Percentiles rank a stretch among this genome's conserved stretches.
These are phyloP conservation scores for Colletotrichum orbiculare DNA, from an alignment of 2,329 filamentous ascomycete genomes.

Conservation along the genomic window DNA sequence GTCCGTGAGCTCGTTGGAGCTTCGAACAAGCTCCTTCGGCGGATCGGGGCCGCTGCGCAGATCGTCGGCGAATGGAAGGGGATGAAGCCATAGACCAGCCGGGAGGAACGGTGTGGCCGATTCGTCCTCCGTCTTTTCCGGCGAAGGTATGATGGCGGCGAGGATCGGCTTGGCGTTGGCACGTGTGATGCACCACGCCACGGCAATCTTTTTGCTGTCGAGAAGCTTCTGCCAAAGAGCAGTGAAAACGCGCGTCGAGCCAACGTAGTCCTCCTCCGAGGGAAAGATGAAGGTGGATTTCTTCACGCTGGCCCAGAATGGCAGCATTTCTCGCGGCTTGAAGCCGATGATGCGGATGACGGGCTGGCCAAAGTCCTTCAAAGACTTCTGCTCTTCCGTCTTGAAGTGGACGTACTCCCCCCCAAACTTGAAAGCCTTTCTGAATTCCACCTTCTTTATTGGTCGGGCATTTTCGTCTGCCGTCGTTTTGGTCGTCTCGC, in stretches of 20 bases:
- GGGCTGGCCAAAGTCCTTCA: conserved; percentile 85
- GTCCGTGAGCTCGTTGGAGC: conserved; percentile 79
- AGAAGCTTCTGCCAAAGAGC: conserved; percentile 90
- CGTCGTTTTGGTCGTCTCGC: conserved; percentile 78
- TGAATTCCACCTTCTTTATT: conserved; percentile 83
- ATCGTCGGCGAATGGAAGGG: conserved; percentile 90
- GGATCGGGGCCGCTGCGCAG: conserved; percentile 80
- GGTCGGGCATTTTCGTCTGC: conserved; percentile 81
- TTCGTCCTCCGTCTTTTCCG: conserved; percentile 71
- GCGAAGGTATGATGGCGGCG: conserved; percentile 83
- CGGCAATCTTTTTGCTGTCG: conserved; percentile 80
- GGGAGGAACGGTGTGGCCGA: conserved; percentile 78
- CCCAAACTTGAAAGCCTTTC: conserved; percentile 96
- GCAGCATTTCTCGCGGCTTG: conserved; percentile 80
- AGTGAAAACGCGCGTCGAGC: conserved; percentile 92
- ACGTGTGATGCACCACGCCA: conserved; percentile 91
- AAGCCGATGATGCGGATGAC: conserved; percentile 93
- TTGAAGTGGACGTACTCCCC: conserved; percentile 90
- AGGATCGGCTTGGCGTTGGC: conserved; percentile 82
- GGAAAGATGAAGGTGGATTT: conserved; percentile 95
- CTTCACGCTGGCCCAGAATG: conserved; percentile 85
- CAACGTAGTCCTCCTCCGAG: conserved; percentile 88
- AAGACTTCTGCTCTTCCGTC: conserved; percentile 80
- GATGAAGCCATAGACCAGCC: conserved; percentile 88
- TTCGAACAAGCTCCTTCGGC: conserved; percentile 59